Evolutionary conservation across 805 yeast species (phyloP).

Genomic region (Candida michaelii): DNA sequence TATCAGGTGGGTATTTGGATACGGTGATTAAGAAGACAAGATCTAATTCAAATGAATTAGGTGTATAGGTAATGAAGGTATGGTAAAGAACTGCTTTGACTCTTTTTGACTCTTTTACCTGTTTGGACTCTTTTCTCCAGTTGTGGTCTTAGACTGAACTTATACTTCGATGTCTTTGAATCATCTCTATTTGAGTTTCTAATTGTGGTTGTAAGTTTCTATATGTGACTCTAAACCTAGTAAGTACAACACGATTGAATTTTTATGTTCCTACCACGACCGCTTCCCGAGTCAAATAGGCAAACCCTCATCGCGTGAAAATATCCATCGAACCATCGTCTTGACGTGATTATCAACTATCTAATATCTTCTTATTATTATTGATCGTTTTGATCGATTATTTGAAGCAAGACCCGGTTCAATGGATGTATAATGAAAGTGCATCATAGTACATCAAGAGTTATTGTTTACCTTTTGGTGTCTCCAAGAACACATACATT

Average conservation of each 20-base stretch:
- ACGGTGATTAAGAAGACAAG: background rate
- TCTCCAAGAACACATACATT: conserved; percentile 51
- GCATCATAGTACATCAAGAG: conserved; percentile 51
- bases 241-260: no score
- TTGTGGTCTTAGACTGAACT: no score
- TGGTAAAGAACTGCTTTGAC: background rate
- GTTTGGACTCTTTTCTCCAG: no score
- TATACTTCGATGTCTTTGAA: no score
- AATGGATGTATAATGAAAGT: conserved; percentile 19
- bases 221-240: no score
- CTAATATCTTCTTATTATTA: conserved; percentile 33
- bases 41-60: conserved; percentile 9
- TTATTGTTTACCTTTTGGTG: conserved; percentile 39
- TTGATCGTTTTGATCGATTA: conserved; percentile 45
- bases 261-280: no score
- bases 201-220: no score
- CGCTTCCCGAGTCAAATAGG: background rate
- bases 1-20: conserved; percentile 35
- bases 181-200: no score
- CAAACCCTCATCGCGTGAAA: background rate
- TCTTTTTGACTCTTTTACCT: background rate
- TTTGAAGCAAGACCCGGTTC: conserved; percentile 32
- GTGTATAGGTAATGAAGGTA: conserved; percentile 11
- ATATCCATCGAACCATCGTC: conserved; percentile 7
- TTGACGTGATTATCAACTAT: conserved; percentile 11